These are phyloP conservation scores for Alternaria sp. DNA, from an alignment of 2,329 filamentous ascomycete species.

Conservation along the genomic window DNA sequence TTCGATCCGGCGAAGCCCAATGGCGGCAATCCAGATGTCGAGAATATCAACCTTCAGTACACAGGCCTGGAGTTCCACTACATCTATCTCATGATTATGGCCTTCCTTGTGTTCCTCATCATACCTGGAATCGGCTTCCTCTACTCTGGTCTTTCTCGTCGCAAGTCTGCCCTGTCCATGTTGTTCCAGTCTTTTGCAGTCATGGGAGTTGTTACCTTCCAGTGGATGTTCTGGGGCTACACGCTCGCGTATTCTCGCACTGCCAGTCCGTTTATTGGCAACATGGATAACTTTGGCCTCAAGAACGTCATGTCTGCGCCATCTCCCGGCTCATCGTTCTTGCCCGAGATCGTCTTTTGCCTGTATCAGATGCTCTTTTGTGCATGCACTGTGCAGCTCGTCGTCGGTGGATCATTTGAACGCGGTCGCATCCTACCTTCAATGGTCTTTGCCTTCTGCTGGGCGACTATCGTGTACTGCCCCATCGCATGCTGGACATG, in stretches of 20 bases:
- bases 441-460: constrained; percentile 68
- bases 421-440: constrained; percentile 68
- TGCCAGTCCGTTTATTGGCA: constrained; percentile 67
- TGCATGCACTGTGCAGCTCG: constrained; percentile 67
- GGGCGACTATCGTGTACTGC: constrained; percentile 70
- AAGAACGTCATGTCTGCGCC: constrained; percentile 67
- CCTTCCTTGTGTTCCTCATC: constrained; percentile 69
- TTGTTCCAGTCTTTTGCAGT: constrained; percentile 69
- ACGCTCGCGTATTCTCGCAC: constrained; percentile 66
- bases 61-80: constrained; percentile 66
- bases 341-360: constrained; percentile 71
- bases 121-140: constrained; percentile 70
- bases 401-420: constrained; percentile 69
- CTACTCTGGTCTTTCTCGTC: constrained; percentile 67
- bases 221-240: constrained; percentile 72
- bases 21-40: constrained; percentile 60
- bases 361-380: constrained; percentile 71
- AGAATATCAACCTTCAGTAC: constrained; percentile 66
- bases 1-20: constrained; percentile 54
- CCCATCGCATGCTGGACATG: constrained; percentile 71
- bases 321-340: constrained; percentile 61
- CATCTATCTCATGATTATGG: constrained; percentile 64
- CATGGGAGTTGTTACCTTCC: constrained; percentile 61
- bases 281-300: constrained; percentile 66
- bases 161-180: constrained; percentile 67